Percentiles rank a stretch among this genome's conserved stretches.
Evolutionary conservation across 2,329 filamentous ascomycete genomes (phyloP).

Genomic region (Talaromyces pinophilus): DNA sequence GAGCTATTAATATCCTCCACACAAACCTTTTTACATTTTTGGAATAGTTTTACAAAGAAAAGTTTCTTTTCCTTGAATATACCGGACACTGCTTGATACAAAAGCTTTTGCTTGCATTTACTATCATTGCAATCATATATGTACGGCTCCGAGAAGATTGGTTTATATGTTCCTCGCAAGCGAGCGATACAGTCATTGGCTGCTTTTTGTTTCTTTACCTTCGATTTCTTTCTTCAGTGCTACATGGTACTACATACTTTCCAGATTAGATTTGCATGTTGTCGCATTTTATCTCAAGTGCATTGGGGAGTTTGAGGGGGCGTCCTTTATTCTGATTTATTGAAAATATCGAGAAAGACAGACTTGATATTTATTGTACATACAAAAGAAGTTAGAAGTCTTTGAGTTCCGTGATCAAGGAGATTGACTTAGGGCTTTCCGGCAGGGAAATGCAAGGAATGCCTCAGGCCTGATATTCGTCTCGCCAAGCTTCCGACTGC

Average conservation of each 20-base stretch:
- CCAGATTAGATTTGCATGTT: background rate
- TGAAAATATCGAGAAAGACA: background rate
- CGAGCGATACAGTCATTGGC: constrained; percentile 3
- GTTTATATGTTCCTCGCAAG: background rate
- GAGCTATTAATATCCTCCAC: constrained; percentile 93
- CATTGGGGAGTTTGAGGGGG: background rate
- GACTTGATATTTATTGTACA: background rate
- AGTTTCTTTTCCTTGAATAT: constrained; percentile 22
- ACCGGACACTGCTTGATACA: background rate
- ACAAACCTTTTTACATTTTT: constrained; percentile 96
- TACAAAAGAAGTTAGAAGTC: background rate
- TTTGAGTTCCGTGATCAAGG: background rate
- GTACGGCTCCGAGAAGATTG: background rate
- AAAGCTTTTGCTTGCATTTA: constrained; percentile 6
- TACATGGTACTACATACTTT: background rate
- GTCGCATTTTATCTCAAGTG: constrained; percentile 1
- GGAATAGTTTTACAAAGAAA: constrained; percentile 54
- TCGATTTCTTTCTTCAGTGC: background rate
- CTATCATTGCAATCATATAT: constrained; percentile 4
- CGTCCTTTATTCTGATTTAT: background rate
- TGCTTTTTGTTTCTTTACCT: background rate
- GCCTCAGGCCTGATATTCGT: background rate
- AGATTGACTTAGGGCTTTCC: background rate
- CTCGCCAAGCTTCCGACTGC: background rate
- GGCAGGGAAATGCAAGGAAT: background rate